Percentiles rank a stretch among this genome's conserved stretches.
These are phyloP conservation scores for Candida railenensis DNA, from an alignment of 805 yeast species.

Conservation along the genomic window DNA sequence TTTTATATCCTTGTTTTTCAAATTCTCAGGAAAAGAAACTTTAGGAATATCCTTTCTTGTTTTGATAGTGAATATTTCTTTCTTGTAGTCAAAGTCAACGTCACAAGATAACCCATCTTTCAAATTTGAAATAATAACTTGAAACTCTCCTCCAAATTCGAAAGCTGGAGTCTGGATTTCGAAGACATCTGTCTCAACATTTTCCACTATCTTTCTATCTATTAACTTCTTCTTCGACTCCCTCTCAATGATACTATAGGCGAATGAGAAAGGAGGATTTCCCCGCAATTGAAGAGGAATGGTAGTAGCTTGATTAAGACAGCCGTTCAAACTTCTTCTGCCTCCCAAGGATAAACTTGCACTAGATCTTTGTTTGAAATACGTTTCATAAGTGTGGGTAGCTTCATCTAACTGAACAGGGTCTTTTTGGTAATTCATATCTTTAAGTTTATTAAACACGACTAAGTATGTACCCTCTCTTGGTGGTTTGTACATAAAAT, in stretches of 20 bases:
- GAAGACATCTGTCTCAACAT: constrained; percentile 36
- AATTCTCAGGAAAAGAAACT: constrained; percentile 26
- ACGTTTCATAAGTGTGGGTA: constrained; percentile 60
- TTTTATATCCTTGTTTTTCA: constrained; percentile 21
- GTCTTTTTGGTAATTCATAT: constrained; percentile 53
- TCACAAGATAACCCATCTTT: constrained; percentile 77
- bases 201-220: constrained; percentile 20
- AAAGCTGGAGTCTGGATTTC: constrained; percentile 55
- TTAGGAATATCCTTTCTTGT: constrained; percentile 72
- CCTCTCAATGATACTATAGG: constrained; percentile 63
- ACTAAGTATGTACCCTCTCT: constrained; percentile 81
- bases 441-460: constrained; percentile 62
- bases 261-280: constrained; percentile 71
- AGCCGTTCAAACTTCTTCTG: constrained; percentile 25
- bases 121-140: constrained; percentile 60
- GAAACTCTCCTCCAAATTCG: constrained; percentile 69
- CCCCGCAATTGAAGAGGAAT: constrained; percentile 71
- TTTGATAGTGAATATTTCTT: constrained; percentile 51
- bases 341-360: constrained; percentile 31
- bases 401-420: constrained; percentile 29
- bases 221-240: constrained; percentile 18
- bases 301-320: constrained; percentile 26
- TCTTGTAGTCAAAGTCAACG: constrained; percentile 60
- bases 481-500: constrained; percentile 69
- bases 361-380: constrained; percentile 69